These are phyloP conservation scores for Talaromyces atroroseus DNA, from an alignment of 2,329 filamentous ascomycete genomes.

Conservation along the genomic window DNA sequence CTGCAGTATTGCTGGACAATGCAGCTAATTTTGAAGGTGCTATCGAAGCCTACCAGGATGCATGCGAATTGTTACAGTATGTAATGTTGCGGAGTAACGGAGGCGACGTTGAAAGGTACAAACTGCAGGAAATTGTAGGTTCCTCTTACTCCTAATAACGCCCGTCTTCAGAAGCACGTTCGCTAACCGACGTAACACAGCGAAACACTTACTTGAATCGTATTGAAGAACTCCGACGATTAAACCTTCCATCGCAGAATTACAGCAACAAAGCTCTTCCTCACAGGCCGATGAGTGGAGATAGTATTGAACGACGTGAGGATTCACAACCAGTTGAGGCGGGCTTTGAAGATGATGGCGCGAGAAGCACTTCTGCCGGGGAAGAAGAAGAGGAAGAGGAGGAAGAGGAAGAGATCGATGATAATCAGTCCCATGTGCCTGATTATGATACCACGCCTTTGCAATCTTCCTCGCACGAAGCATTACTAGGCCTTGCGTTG, in stretches of 20 bases:
- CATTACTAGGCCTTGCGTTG: slow-evolving; percentile 1
- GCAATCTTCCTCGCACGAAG: background rate
- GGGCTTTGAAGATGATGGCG: slow-evolving; percentile 18
- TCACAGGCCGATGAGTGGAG: slow-evolving; percentile 58
- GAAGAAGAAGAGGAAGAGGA: background rate
- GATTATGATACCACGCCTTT: background rate
- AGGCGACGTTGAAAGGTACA: slow-evolving; percentile 73
- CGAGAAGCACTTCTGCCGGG: too few relatives aligned
- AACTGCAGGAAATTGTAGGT: slow-evolving; percentile 88
- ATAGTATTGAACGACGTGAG: slow-evolving; percentile 8
- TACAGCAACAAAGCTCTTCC: slow-evolving; percentile 70
- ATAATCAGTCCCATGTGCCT: background rate
- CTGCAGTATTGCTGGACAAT: slow-evolving; percentile 91
- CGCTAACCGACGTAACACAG: slow-evolving; percentile 40
- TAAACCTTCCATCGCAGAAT: slow-evolving; percentile 50
- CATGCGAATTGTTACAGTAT: slow-evolving; percentile 78
- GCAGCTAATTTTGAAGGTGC: slow-evolving; percentile 91
- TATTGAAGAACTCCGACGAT: slow-evolving; percentile 76
- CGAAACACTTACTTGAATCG: slow-evolving; percentile 84
- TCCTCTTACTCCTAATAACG: slow-evolving; percentile 19
- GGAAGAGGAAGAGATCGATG: background rate
- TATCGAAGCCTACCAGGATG: slow-evolving; percentile 83
- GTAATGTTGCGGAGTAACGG: slow-evolving; percentile 80
- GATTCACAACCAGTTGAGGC: slow-evolving; percentile 44
- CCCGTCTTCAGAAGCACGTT: slow-evolving; percentile 15